Evolutionary conservation across 495 filamentous ascomycete species (phyloP).

Genomic region (Penicillium malachiteum): DNA sequence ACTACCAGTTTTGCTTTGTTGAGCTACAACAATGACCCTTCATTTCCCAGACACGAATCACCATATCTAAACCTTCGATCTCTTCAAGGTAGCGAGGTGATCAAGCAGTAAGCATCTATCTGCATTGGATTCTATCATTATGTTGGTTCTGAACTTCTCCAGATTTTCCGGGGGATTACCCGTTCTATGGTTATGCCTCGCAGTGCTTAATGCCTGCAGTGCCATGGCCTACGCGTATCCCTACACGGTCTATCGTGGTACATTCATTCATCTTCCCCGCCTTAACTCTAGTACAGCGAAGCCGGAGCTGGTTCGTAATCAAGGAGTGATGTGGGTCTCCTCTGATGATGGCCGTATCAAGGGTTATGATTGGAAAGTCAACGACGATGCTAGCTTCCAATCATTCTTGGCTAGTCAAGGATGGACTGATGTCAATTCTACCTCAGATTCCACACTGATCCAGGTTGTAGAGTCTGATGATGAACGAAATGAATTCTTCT

Average conservation of each 20-base stretch:
- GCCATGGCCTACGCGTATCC: constrained; percentile 14
- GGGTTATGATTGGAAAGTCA: constrained; percentile 35
- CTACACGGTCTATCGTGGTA: constrained; percentile 45
- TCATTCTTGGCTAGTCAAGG: constrained; percentile 47
- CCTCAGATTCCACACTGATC: constrained; percentile 9
- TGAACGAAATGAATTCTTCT: constrained; percentile 67
- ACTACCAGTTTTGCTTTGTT: constrained; percentile 6
- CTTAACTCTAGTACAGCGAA: constrained; percentile 14
- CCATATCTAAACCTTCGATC: constrained; percentile 15
- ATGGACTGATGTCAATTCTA: constrained; percentile 27
- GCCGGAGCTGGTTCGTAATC: constrained; percentile 36
- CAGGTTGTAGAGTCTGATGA: constrained; percentile 32
- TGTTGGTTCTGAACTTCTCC: constrained; percentile 9
- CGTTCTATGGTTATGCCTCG: constrained; percentile 3
- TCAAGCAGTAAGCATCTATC: constrained; percentile 5
- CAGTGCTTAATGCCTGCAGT: constrained; percentile 10
- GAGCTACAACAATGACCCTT: background rate
- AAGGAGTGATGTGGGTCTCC: constrained; percentile 67
- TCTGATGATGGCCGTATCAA: constrained; percentile 59
- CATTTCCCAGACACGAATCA: background rate
- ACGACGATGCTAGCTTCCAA: constrained; percentile 36
- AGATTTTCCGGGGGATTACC: constrained; percentile 4
- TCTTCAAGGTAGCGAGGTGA: constrained; percentile 3
- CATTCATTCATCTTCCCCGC: constrained; percentile 45
- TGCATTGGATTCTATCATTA: constrained; percentile 2